Evolutionary conservation across 139 green algal genomes (phyloP), one percentile per base, ranked within the genome.

Genomic region (Volvox reticuliferus): DNA sequence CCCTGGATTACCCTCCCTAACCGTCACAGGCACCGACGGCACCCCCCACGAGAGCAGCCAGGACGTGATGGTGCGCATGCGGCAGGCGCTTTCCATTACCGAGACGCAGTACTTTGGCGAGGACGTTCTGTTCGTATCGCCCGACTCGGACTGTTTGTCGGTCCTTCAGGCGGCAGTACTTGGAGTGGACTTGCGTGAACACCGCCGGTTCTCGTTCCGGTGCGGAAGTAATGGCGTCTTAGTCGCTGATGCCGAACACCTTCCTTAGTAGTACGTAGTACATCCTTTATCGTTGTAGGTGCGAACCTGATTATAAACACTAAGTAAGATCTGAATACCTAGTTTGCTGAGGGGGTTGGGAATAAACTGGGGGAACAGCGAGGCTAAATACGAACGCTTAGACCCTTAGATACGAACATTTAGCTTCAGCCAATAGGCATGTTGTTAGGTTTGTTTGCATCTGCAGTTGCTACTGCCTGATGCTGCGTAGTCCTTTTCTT

Each of bases 151-250:
- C 91, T 96, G 91, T 26, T 91, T 98, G 22, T 96, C 91, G 0
- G 92, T 97, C 9, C 81, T 98, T 91, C 96, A 98, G 93, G 94
- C 96, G 18, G 96, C 89, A 2, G 93, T 97, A 36, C 79, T 97
- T 24, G 96, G 96, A 0, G 61, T 95, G 13, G 95, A 97, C 77
- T 90, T 97, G 33, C 73, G 94, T 0, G 33, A 83, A 20, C 96
- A 98, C 89, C 79, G 61, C 26, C 21, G 89, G 55, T 96, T 94
- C 79, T 91, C 87, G 0, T 96, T 98, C 69, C 63, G 85, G 85
- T 89, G 85, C 32, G 75, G 30, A 1, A 73, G 32, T 3, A 35
- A 35, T 35, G 13, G 21, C 9, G 21, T 33, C 2, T n/a, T 30
- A 12, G 75, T 1, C 33, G 75, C 18, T 17, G 75, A 81, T 12